These are phyloP conservation scores for Stephania yunnanensis DNA, from an alignment of 164 flowering plant genomes.

Conservation along the genomic window DNA sequence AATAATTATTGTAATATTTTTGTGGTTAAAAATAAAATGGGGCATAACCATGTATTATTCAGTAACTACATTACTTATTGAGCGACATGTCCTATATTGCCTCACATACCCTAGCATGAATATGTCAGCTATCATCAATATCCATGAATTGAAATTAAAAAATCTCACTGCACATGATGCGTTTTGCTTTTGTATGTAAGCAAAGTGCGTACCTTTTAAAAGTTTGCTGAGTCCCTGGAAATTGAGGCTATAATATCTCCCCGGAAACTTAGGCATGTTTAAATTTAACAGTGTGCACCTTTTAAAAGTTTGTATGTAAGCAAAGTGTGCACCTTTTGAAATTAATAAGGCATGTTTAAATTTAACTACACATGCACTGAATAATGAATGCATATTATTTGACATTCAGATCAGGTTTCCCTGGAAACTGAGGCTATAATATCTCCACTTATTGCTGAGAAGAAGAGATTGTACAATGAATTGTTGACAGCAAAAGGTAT, in stretches of 20 bases:
- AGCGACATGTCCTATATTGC: neutral
- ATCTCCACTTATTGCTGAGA: constrained; percentile 75
- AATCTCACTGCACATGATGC: too few species aligned
- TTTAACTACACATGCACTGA: neutral
- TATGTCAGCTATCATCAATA: too few species aligned
- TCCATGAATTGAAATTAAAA: too few species aligned
- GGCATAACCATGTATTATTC: neutral
- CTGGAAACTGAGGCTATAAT: constrained; percentile 87
- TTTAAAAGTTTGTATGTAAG: too few species aligned
- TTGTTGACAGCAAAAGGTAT: constrained; percentile 94
- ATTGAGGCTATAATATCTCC: too few species aligned
- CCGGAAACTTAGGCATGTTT: too few species aligned
- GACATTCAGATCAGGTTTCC: constrained; percentile 70
- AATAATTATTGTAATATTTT: neutral
- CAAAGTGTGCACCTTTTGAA: too few species aligned
- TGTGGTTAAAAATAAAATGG: neutral
- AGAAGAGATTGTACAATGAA: constrained; percentile 87
- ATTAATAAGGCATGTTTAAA: neutral
- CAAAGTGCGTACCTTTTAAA: too few species aligned
- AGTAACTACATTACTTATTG: neutral
- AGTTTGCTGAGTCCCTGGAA: too few species aligned
- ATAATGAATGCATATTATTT: neutral
- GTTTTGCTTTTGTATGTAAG: too few species aligned
- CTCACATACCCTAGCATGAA: too few species aligned
- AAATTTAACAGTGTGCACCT: too few species aligned